A percentile compares a stretch with the other conserved stretches of the same genome.
These are phyloP conservation scores for Xylaria hypoxylon DNA, from an alignment of 2,329 filamentous ascomycete genomes.

Conservation along the genomic window DNA sequence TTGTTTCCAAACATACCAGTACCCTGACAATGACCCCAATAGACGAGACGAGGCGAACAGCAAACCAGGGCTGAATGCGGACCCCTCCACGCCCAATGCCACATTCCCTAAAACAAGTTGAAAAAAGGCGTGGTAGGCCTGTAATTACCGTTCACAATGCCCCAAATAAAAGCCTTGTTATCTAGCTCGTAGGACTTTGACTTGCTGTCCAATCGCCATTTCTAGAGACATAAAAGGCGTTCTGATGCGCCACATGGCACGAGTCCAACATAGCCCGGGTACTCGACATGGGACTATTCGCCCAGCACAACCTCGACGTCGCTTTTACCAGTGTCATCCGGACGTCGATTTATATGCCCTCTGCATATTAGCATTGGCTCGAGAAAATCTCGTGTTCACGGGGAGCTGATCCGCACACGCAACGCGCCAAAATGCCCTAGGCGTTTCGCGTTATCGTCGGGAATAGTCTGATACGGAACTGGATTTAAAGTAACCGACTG, in stretches of 20 bases:
- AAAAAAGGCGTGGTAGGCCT: neutral
- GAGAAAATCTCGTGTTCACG: neutral
- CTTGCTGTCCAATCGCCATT: neutral
- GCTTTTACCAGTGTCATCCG: neutral
- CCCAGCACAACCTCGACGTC: neutral
- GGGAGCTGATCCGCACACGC: slow-evolving; percentile 19
- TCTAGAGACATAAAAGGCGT: slow-evolving; percentile 13
- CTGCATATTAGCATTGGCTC: neutral
- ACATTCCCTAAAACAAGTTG: neutral
- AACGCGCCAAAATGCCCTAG: slow-evolving; percentile 12
- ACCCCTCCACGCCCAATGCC: neutral
- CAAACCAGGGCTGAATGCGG: neutral
- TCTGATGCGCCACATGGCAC: slow-evolving; percentile 7
- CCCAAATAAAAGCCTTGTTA: slow-evolving; percentile 18
- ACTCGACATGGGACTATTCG: neutral
- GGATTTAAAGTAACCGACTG: neutral
- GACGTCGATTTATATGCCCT: neutral
- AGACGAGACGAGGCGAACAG: neutral
- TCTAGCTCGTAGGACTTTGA: neutral
- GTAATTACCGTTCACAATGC: slow-evolving; percentile 16
- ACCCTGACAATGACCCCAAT: neutral
- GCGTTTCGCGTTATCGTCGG: neutral
- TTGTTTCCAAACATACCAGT: neutral
- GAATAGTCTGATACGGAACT: neutral
- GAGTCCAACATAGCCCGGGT: slow-evolving; percentile 23